Percentiles rank a stretch among this genome's conserved stretches.
These are phyloP conservation scores for Sporisorium sorghi DNA, from an alignment of 1,284 basidiomycete species.

Conservation along the genomic window DNA sequence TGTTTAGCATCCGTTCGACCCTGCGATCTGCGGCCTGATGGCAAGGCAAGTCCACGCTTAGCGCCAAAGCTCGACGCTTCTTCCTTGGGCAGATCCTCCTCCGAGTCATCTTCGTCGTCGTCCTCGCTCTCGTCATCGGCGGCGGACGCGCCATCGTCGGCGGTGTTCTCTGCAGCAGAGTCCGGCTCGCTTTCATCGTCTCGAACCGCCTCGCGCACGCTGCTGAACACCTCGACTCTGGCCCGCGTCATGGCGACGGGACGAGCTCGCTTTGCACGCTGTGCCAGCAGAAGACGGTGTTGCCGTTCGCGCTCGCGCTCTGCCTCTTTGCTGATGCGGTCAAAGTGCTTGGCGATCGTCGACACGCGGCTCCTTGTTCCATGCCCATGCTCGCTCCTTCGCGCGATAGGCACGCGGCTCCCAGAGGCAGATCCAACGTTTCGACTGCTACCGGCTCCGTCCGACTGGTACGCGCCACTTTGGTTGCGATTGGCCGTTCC, in stretches of 20 bases:
- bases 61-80: conserved; percentile 20
- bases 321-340: conserved; percentile 72
- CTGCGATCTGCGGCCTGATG: conserved; percentile 9
- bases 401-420: conserved; percentile 45
- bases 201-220: conserved; percentile 88
- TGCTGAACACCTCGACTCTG: conserved; percentile 89
- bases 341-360: conserved; percentile 73
- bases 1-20: conserved; percentile 10
- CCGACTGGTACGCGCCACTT: conserved; percentile 37
- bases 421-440: conserved; percentile 13
- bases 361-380: conserved; percentile 69
- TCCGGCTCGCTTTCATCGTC: conserved; percentile 75
- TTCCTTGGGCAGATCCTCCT: conserved; percentile 32
- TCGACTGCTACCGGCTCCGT: conserved; percentile 31
- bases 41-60: conserved; percentile 13
- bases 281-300: conserved; percentile 68
- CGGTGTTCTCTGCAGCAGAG: conserved; percentile 32
- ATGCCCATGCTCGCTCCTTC: conserved; percentile 42
- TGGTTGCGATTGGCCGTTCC: conserved; percentile 18
- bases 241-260: conserved; percentile 90
- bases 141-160: conserved; percentile 49
- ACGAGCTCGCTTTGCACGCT: conserved; percentile 75
- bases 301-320: conserved; percentile 71
- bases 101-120: conserved; percentile 49
- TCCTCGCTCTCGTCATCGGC: conserved; percentile 55